Base-by-base conservation (phyloP, 2,329 filamentous ascomycete genomes). In the Paracoccidioides brasiliensis region DNA sequence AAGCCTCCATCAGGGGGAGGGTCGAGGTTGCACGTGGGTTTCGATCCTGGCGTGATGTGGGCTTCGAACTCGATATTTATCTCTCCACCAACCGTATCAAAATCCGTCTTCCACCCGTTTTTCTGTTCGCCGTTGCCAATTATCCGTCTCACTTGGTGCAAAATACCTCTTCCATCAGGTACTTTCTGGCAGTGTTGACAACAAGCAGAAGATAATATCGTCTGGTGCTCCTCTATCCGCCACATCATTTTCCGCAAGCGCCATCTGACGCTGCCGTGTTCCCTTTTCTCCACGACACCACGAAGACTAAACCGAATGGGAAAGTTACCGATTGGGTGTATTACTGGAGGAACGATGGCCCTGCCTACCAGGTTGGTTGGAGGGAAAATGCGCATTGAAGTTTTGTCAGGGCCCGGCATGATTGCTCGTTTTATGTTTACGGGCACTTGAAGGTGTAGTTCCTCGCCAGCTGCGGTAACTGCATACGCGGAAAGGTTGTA, bases 321-420 rank as follows among this genome's bases (percentile, higher is more conserved):
- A 73, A 94, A 91, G 64, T 81, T 83, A 64, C 88, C 87, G 58
- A 90, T 87, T 4, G 91, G 90, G 72, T 95, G 85, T 59, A 96
- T 84, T 60, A 95, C 82, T 41, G 88, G 82, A 49, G 85, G 85
- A 60, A 95, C 84, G 64, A 88, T 84, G 59, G 93, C 86, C 65
- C 84, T 85, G 57, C 89, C 87, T 62, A 88, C 90, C 65, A 98
- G 84, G 72, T 95, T 93, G 62, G 93, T 98, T 0, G 93, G 91
- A 50, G 91, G 93, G 73, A 98, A 98, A 66, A 97, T 87, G 66
- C 91, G 88, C 59, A 95, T 84, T 14, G 88, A 94, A 72, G 90
- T 85, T 72, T 94, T 91, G 58, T 94, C 89, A 54, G 80, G 78
- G 51, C 89, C 86, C 2, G 88, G 82, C 54, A 85, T 78, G 32